phyloP scores from a whole-genome alignment of 306 rosid genomes.

The Spatholobus suberectus region DNA sequence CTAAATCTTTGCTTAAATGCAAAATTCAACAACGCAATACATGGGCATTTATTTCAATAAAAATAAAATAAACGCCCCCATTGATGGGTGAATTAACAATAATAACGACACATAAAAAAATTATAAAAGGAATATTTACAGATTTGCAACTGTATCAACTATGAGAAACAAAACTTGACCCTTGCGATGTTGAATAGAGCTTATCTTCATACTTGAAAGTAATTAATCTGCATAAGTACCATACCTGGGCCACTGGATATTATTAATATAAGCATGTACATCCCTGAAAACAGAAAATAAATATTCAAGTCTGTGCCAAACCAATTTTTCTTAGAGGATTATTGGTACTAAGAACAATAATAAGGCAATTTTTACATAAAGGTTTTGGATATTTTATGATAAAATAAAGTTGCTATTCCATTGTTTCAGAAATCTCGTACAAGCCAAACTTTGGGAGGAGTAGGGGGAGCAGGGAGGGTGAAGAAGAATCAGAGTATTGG shows the following conservation, averaged over 20 bases:
- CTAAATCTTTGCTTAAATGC: slow-evolving; percentile 15
- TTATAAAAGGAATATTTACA: slow-evolving; percentile 56
- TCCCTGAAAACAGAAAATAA: background rate
- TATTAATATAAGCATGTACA: background rate
- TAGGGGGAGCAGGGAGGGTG: background rate
- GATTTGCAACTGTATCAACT: slow-evolving; percentile 14
- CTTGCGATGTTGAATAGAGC: slow-evolving; percentile 37
- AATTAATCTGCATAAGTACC: slow-evolving; percentile 48
- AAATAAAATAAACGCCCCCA: slow-evolving; percentile 38
- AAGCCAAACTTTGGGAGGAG: background rate
- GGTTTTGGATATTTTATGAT: background rate
- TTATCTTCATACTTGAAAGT: slow-evolving; percentile 12
- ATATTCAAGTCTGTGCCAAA: background rate
- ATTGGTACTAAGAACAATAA: background rate
- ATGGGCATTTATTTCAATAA: slow-evolving; percentile 44
- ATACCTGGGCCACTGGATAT: slow-evolving; percentile 29
- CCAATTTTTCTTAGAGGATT: background rate
- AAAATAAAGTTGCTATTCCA: background rate
- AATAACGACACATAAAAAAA: background rate
- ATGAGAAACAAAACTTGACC: slow-evolving; percentile 39
- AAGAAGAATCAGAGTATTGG: background rate
- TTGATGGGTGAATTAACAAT: slow-evolving; percentile 29
- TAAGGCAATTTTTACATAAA: background rate
- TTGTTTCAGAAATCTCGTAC: background rate
- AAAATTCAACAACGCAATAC: slow-evolving; percentile 42